Percentiles rank a stretch among this genome's conserved stretches.
Conservation (phyloP, 192 early-diverging fungal species). For the Podila clonocystis region DNA sequence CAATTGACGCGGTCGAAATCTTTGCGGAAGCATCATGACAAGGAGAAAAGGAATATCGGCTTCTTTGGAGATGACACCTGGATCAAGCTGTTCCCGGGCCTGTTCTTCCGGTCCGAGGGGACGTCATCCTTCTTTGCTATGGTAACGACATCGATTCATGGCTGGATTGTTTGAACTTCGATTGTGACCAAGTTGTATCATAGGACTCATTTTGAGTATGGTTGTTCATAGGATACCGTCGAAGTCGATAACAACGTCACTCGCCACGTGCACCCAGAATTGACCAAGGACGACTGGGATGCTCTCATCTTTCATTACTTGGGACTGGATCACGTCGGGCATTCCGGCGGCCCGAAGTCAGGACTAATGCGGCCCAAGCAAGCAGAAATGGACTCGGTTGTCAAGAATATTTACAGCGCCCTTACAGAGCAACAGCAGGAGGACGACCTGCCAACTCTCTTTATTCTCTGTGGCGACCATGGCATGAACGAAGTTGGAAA, state of each 20-base stretch:
- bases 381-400: constrained; percentile 78
- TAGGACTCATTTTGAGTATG: constrained; percentile 31
- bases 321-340: constrained; percentile 87
- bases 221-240: constrained; percentile 65
- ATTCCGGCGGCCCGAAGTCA: constrained; percentile 74
- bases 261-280: constrained; percentile 67
- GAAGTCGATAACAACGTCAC: constrained; percentile 83
- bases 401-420: constrained; percentile 62
- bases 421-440: not conserved
- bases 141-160: constrained; percentile 39
- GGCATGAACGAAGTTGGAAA: constrained; percentile 85
- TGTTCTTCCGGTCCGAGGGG: constrained; percentile 69
- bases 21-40: constrained; percentile 10
- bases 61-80: constrained; percentile 98
- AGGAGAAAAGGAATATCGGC: constrained; percentile 62
- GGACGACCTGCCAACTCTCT: constrained; percentile 65
- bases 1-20: constrained; percentile 58
- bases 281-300: constrained; percentile 70
- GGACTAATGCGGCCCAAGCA: constrained; percentile 80
- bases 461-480: constrained; percentile 86
- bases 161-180: not conserved
- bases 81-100: constrained; percentile 84
- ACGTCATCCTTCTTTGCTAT: constrained; percentile 75
- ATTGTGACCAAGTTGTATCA: not conserved
- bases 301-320: constrained; percentile 81